A percentile compares a stretch with the other conserved stretches of the same genome.
These are phyloP conservation scores for Populus hybrid DNA, from an alignment of 441 rosid species.

Conservation along the genomic window DNA sequence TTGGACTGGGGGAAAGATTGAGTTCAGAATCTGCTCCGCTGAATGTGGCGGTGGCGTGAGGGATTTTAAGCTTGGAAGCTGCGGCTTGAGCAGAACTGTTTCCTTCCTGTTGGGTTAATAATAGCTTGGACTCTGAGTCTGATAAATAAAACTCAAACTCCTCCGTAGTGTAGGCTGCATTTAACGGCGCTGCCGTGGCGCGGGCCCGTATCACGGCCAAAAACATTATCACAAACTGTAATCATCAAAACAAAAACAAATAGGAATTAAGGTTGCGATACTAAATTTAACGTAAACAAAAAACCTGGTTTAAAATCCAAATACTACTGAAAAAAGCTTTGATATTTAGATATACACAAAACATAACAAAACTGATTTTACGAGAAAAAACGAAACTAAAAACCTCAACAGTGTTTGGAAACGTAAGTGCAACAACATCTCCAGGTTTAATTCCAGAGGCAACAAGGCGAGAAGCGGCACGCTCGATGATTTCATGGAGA, in stretches of 20 bases:
- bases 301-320: too few relatives aligned
- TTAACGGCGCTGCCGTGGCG: slow-evolving; percentile 81
- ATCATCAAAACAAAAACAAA: not conserved
- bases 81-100: slow-evolving; percentile 59
- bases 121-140: slow-evolving; percentile 78
- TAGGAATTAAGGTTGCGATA: too few relatives aligned
- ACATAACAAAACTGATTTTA: too few relatives aligned
- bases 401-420: slow-evolving; percentile 76
- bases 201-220: slow-evolving; percentile 75
- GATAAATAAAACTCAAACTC: slow-evolving; percentile 88
- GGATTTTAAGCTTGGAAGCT: slow-evolving; percentile 62
- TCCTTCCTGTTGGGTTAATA: slow-evolving; percentile 51
- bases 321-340: too few relatives aligned
- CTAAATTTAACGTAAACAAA: too few relatives aligned
- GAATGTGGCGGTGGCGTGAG: slow-evolving; percentile 49
- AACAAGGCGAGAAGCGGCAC: slow-evolving; percentile 59
- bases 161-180: slow-evolving; percentile 73
- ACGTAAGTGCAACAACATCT: slow-evolving; percentile 81
- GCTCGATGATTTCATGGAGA: slow-evolving; percentile 53
- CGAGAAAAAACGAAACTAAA: not conserved
- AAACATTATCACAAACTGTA: slow-evolving; percentile 68
- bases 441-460: slow-evolving; percentile 60
- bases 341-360: too few relatives aligned
- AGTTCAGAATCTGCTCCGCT: slow-evolving; percentile 16
- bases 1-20: slow-evolving; percentile 37